These are phyloP conservation scores for Thraustotheca clavata DNA, from an alignment of 352 stramenopile genomes.

Conservation along the genomic window DNA sequence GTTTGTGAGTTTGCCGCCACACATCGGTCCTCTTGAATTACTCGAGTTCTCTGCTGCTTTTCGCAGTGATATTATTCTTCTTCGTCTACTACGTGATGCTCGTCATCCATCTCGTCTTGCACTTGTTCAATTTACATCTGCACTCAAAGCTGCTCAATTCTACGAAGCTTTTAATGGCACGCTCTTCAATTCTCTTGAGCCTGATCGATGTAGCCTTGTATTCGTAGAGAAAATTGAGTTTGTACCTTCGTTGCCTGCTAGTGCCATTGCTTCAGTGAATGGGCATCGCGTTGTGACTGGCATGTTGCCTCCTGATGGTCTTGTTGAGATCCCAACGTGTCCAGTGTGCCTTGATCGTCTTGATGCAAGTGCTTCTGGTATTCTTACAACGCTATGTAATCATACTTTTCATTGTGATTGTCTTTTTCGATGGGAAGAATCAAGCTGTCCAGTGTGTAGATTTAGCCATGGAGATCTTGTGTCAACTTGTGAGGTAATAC, in stretches of 20 bases:
- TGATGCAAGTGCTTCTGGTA: constrained; percentile 75
- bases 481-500: constrained; percentile 81
- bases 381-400: constrained; percentile 97
- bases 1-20: constrained; percentile 69
- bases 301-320: constrained; percentile 18
- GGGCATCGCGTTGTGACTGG: constrained; percentile 13
- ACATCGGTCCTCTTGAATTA: constrained; percentile 81
- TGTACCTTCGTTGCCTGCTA: constrained; percentile 26
- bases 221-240: constrained; percentile 87
- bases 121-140: constrained; percentile 70
- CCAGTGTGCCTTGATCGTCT: constrained; percentile 88
- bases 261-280: constrained; percentile 53
- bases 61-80: constrained; percentile 56
- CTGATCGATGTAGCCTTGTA: constrained; percentile 83
- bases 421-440: constrained; percentile 91
- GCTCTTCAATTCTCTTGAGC: constrained; percentile 90
- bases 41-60: constrained; percentile 76
- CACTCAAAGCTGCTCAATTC: constrained; percentile 76
- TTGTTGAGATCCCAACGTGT: constrained; percentile 79
- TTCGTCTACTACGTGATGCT: constrained; percentile 75
- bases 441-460: constrained; percentile 93
- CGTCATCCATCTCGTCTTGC: constrained; percentile 68
- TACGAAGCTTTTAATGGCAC: constrained; percentile 81
- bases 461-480: constrained; percentile 93
- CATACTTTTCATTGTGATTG: constrained; percentile 98